Evolutionary conservation across 140 eudicot species (phyloP), one percentile per base, ranked within the genome.

Genomic region (Stevia rebaudiana): DNA sequence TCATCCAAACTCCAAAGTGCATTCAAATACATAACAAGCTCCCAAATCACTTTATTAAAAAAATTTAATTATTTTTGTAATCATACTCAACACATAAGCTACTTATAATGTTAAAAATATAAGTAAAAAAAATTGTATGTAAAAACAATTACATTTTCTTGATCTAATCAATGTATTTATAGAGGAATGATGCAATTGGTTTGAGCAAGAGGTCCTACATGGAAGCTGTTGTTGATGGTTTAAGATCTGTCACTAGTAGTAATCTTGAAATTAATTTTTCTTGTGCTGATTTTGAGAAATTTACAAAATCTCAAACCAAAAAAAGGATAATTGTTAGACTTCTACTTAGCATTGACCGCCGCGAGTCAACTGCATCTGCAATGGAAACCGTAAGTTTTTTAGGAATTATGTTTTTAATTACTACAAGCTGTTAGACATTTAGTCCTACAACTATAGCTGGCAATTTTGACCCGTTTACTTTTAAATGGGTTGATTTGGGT

Each of bases 301-400:
- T 64, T 70, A 61, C 37, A 56, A 6, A 56, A 56, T n/a, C 15
- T 67, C 50, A 1, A 33, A 61, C 58, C 42, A 55, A 57, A 42
- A 88, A 77, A 70, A 91, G 75, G 80, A 84, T 91, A 69, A 81
- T 65, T 74, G 94, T 87, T 68, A 82, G 95, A 73, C 84, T 91
- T 70, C 81, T 91, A 58, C 95, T 87, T 41, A 87, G 96, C 77
- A 91, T 91, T 40, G 98, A 91, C 75, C 86, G 96, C 6, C 92
- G 95, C 65, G 95, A 88, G 74, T 76, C 87, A 46, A 75, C 95
- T 42, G 89, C 70, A 63, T 68, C 96, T 81, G 96, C 98, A 57
- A 87, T 87, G 82, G 98, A 91, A 78, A 91, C 98, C 36, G 96
- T 91, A 87, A 58, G 88, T 74, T 80, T 80, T 80, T 74, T 7